A percentile compares a stretch with the other conserved stretches of the same genome.
Conservation (phyloP, 2,329 filamentous ascomycete species). For the Chaetomiaceae sp. region DNA sequence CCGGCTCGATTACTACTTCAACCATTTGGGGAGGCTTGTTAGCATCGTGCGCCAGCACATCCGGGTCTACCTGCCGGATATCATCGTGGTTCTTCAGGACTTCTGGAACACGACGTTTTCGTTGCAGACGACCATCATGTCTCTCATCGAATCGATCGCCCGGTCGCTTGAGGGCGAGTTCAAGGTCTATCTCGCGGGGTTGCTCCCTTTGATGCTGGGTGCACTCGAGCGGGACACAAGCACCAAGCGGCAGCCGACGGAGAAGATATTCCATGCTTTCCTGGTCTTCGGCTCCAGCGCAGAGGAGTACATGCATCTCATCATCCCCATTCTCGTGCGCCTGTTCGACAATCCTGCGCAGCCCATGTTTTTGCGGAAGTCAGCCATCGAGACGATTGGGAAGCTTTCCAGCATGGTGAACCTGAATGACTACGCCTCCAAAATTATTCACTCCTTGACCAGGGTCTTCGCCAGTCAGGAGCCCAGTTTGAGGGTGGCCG, state of each 20-base stretch:
- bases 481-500: slow-evolving; percentile 66
- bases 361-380: slow-evolving; percentile 71
- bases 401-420: slow-evolving; percentile 95
- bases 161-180: slow-evolving; percentile 95
- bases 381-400: slow-evolving; percentile 89
- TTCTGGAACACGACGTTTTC: slow-evolving; percentile 80
- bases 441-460: slow-evolving; percentile 90
- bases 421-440: slow-evolving; percentile 90
- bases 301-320: slow-evolving; percentile 98
- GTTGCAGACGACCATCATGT: slow-evolving; percentile 85
- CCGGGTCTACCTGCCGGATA: slow-evolving; percentile 78
- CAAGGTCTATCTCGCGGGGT: slow-evolving; percentile 84
- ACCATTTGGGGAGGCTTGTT: slow-evolving; percentile 86
- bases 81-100: slow-evolving; percentile 79
- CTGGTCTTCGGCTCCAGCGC: slow-evolving; percentile 91
- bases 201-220: slow-evolving; percentile 89
- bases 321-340: slow-evolving; percentile 89
- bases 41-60: slow-evolving; percentile 96
- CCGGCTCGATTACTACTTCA: slow-evolving; percentile 92
- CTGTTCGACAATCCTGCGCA: slow-evolving; percentile 88
- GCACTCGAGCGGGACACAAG: slow-evolving; percentile 82
- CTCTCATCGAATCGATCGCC: slow-evolving; percentile 88
- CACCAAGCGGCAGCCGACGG: slow-evolving; percentile 70
- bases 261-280: slow-evolving; percentile 90
- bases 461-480: slow-evolving; percentile 73